phyloP scores from a whole-genome alignment of 2,329 filamentous ascomycete genomes.

The Elsinoe perseae region DNA sequence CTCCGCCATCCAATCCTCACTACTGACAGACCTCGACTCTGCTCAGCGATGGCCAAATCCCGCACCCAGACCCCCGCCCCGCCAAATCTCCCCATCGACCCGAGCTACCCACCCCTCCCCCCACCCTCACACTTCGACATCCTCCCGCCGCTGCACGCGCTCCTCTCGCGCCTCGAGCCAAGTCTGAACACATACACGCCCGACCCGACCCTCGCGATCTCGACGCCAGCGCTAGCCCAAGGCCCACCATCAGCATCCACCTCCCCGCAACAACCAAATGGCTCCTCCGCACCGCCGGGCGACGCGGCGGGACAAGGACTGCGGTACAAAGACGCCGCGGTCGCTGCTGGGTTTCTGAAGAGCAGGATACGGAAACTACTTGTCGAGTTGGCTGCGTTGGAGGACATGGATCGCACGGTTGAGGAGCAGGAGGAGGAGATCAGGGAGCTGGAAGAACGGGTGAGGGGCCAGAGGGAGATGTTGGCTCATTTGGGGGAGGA shows the following conservation, averaged over 20 bases:
- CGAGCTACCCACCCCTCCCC: conserved; percentile 56
- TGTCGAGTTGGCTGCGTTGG: conserved; percentile 55
- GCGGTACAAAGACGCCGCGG: conserved; percentile 67
- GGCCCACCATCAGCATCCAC: neutral
- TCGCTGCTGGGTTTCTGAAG: conserved; percentile 65
- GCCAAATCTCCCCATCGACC: neutral
- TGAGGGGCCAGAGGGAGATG: conserved; percentile 54
- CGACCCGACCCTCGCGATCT: neutral
- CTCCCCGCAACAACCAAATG: neutral
- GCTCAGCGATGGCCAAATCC: conserved; percentile 10
- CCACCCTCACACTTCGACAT: conserved; percentile 79
- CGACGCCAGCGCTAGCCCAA: conserved; percentile 2
- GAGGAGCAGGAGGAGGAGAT: conserved; percentile 68
- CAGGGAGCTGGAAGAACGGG: conserved; percentile 54
- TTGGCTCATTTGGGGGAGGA: conserved; percentile 47
- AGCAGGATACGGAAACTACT: conserved; percentile 69
- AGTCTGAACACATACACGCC: conserved; percentile 16
- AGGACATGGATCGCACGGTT: conserved; percentile 60
- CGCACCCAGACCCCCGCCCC: conserved; percentile 12
- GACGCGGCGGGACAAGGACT: conserved; percentile 32
- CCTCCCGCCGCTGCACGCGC: conserved; percentile 69
- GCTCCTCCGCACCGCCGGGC: neutral
- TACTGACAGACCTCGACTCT: too few relatives aligned
- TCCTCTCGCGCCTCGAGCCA: conserved; percentile 60
- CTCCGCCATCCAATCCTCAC: neutral